Conservation (phyloP, 2,329 filamentous ascomycete genomes). For the Lojkania enalia region DNA sequence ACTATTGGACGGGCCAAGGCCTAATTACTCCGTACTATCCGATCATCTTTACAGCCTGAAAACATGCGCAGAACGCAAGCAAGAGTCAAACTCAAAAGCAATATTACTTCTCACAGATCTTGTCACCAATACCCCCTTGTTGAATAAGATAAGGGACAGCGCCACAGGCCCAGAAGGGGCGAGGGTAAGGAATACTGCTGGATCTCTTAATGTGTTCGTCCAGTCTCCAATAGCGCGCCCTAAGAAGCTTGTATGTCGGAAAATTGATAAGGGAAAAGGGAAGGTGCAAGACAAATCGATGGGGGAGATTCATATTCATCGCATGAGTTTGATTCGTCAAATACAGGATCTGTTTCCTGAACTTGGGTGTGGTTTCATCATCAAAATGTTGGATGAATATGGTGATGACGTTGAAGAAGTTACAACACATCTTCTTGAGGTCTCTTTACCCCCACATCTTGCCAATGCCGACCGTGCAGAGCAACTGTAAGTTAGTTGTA, state of each 20-base stretch:
- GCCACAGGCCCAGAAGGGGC: slow-evolving; percentile 55
- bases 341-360: slow-evolving; percentile 94
- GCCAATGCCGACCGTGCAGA: slow-evolving; percentile 65
- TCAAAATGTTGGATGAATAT: slow-evolving; percentile 79
- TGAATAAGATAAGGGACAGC: slow-evolving; percentile 64
- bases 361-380: slow-evolving; percentile 79
- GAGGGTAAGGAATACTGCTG: slow-evolving; percentile 63
- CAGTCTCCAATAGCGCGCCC: slow-evolving; percentile 56
- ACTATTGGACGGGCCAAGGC: slow-evolving; percentile 66
- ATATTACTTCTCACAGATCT: slow-evolving; percentile 77
- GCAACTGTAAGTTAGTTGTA: slow-evolving; percentile 52
- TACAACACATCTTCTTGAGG: slow-evolving; percentile 79
- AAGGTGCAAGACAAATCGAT: slow-evolving; percentile 42
- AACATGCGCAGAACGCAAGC: slow-evolving; percentile 66
- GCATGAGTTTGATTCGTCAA: slow-evolving; percentile 81
- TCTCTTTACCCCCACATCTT: slow-evolving; percentile 71
- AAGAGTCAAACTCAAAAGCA: slow-evolving; percentile 43
- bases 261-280: slow-evolving; percentile 68
- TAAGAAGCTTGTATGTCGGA: slow-evolving; percentile 58
- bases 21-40: slow-evolving; percentile 73
- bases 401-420: slow-evolving; percentile 75
- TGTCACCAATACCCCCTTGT: slow-evolving; percentile 76
- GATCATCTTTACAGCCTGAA: slow-evolving; percentile 86
- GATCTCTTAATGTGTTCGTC: slow-evolving; percentile 62
- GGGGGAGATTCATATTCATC: slow-evolving; percentile 71